These are phyloP conservation scores for Fusarium sp. DNA, from an alignment of 2,329 filamentous ascomycete genomes.

Conservation along the genomic window DNA sequence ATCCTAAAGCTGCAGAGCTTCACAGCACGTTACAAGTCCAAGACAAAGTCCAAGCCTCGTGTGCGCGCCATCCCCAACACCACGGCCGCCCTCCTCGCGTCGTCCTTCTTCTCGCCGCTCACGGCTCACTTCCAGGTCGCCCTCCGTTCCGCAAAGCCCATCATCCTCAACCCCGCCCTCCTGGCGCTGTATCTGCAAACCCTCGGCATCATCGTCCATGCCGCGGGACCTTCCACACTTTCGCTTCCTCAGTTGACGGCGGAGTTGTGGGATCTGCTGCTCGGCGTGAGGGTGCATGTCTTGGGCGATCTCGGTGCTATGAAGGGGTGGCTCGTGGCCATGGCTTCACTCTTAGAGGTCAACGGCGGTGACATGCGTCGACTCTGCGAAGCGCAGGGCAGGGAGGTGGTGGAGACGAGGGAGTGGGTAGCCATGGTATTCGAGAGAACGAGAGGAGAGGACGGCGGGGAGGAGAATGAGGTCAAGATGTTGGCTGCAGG, in stretches of 20 bases:
- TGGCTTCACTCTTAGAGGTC: slow-evolving; percentile 84
- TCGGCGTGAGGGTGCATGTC: slow-evolving; percentile 72
- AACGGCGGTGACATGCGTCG: slow-evolving; percentile 78
- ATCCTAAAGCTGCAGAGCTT: slow-evolving; percentile 91
- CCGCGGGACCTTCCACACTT: slow-evolving; percentile 82
- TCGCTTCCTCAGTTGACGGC: slow-evolving; percentile 82
- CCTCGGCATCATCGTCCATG: slow-evolving; percentile 83
- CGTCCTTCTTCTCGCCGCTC: slow-evolving; percentile 88
- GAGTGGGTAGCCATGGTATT: slow-evolving; percentile 88
- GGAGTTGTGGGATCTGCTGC: slow-evolving; percentile 86
- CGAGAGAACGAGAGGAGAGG: slow-evolving; percentile 65
- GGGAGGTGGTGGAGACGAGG: slow-evolving; percentile 84
- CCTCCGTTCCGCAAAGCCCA: slow-evolving; percentile 61
- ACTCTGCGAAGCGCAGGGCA: slow-evolving; percentile 79
- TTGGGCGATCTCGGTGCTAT: slow-evolving; percentile 75
- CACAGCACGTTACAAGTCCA: slow-evolving; percentile 67
- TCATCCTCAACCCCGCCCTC: slow-evolving; percentile 80
- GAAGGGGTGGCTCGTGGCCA: slow-evolving; percentile 80
- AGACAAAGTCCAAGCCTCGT: slow-evolving; percentile 51
- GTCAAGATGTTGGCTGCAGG: slow-evolving; percentile 83
- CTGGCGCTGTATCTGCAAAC: slow-evolving; percentile 88
- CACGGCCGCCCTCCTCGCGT: slow-evolving; percentile 79
- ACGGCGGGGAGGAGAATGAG: slow-evolving; percentile 77
- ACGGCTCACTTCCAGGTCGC: slow-evolving; percentile 82
- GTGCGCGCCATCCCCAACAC: slow-evolving; percentile 77